These are phyloP conservation scores for Pyronema domesticum DNA, from an alignment of 495 filamentous ascomycete genomes.

Conservation along the genomic window DNA sequence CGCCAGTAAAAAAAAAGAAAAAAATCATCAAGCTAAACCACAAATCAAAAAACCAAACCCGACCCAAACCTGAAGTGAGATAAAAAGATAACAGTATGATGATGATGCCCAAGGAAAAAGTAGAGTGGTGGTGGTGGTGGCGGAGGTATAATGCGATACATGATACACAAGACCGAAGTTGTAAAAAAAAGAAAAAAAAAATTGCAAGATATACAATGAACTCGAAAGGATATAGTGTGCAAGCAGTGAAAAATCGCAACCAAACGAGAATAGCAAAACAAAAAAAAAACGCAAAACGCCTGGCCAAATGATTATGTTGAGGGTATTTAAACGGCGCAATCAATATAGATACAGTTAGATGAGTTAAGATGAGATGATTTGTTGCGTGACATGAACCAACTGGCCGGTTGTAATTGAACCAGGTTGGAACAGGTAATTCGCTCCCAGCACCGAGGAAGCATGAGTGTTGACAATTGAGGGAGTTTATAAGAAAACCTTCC, in stretches of 20 bases:
- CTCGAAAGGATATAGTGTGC: constrained; percentile 4
- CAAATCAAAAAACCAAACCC: constrained; percentile 2
- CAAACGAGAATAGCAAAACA: constrained; percentile 8
- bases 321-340: background rate
- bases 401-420: too few species aligned
- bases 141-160: too few species aligned
- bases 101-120: constrained; percentile 3
- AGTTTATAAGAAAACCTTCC: background rate
- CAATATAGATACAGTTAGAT: constrained; percentile 1
- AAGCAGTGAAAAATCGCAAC: background rate
- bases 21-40: background rate
- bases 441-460: background rate
- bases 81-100: constrained; percentile 22
- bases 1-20: background rate
- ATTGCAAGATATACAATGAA: constrained; percentile 14
- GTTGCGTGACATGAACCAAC: background rate
- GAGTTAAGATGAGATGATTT: background rate
- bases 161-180: constrained; percentile 9
- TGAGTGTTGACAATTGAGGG: background rate
- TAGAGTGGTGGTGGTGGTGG: too few species aligned
- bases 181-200: constrained; percentile 8
- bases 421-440: too few species aligned
- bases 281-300: constrained; percentile 20
- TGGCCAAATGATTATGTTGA: constrained; percentile 1
- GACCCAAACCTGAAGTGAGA: constrained; percentile 12